A percentile compares a stretch with the other conserved stretches of the same genome.
Evolutionary conservation across 1,139 yeast species (phyloP).

Genomic region (Diutina mesorugosa): DNA sequence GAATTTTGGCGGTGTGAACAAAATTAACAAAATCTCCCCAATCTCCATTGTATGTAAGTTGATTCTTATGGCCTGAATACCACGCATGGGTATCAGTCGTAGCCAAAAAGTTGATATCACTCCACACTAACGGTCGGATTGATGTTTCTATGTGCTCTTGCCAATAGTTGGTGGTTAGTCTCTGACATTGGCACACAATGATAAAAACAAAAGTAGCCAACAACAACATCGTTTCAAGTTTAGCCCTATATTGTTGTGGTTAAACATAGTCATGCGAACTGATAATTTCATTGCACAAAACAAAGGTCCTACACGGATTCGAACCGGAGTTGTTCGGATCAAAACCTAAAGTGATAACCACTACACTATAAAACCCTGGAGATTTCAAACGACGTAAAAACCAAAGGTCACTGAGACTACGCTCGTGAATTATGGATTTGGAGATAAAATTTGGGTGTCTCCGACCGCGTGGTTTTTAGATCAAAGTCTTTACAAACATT

Average conservation of each 20-base stretch:
- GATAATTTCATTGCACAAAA: constrained; percentile 11
- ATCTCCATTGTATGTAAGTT: constrained; percentile 63
- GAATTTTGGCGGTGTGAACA: constrained; percentile 30
- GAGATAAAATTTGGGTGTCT: too few species aligned
- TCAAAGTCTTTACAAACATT: too few species aligned
- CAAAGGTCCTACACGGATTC: constrained; percentile 85
- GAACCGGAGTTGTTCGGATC: constrained; percentile 88
- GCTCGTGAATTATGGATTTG: too few species aligned
- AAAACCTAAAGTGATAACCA: constrained; percentile 39
- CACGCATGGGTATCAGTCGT: constrained; percentile 97
- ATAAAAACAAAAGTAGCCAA: neutral
- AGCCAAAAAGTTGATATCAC: constrained; percentile 64
- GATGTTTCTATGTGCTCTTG: constrained; percentile 2
- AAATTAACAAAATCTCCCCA: constrained; percentile 92
- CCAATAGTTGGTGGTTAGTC: neutral
- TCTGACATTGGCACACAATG: neutral
- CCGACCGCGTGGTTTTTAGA: too few species aligned
- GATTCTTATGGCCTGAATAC: constrained; percentile 80
- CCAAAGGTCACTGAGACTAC: too few species aligned
- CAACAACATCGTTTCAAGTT: neutral
- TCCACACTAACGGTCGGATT: neutral
- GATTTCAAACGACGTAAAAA: too few species aligned
- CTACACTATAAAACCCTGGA: constrained; percentile 34
- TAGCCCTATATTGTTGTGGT: neutral
- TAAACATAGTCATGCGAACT: neutral